phyloP scores from a whole-genome alignment of 306 rosid genomes.

The Senna tora region DNA sequence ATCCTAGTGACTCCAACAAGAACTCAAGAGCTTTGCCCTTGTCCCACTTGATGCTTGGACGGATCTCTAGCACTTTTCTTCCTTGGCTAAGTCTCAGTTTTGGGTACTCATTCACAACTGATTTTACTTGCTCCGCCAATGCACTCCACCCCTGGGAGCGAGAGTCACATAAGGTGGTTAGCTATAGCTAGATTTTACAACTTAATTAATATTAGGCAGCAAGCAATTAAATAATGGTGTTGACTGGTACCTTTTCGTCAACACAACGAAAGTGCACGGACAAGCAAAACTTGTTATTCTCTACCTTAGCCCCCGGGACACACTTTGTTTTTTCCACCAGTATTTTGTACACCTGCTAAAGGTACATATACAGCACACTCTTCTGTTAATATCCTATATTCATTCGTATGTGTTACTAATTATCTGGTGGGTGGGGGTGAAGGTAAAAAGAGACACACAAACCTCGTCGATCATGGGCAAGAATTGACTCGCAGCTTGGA shows the following conservation, averaged over 20 bases:
- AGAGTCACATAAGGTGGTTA: too few relatives aligned
- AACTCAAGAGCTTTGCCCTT: conserved; percentile 93
- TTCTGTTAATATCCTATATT: conserved; percentile 12
- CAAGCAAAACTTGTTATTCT: conserved; percentile 85
- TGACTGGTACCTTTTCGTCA: conserved; percentile 75
- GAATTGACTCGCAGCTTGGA: conserved; percentile 86
- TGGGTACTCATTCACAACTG: conserved; percentile 76
- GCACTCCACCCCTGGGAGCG: too few relatives aligned
- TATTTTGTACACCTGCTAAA: conserved; percentile 73
- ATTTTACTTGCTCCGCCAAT: conserved; percentile 73
- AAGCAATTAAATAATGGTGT: not conserved
- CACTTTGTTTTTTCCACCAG: conserved; percentile 70
- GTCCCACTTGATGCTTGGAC: conserved; percentile 97
- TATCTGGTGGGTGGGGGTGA: conserved; percentile 9
- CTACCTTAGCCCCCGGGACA: conserved; percentile 82
- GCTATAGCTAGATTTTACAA: too few relatives aligned
- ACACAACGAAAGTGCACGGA: conserved; percentile 97
- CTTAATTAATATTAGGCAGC: too few relatives aligned
- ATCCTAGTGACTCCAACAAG: conserved; percentile 84
- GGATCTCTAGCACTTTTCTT: conserved; percentile 83
- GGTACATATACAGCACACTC: too few relatives aligned
- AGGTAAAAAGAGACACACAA: conserved; percentile 39
- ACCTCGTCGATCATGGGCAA: conserved; percentile 90
- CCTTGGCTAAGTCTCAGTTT: conserved; percentile 77
- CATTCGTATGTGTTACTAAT: conserved; percentile 8